These are phyloP conservation scores for Penicillium psychrofluorescens DNA, from an alignment of 495 filamentous ascomycete genomes.

Conservation along the genomic window DNA sequence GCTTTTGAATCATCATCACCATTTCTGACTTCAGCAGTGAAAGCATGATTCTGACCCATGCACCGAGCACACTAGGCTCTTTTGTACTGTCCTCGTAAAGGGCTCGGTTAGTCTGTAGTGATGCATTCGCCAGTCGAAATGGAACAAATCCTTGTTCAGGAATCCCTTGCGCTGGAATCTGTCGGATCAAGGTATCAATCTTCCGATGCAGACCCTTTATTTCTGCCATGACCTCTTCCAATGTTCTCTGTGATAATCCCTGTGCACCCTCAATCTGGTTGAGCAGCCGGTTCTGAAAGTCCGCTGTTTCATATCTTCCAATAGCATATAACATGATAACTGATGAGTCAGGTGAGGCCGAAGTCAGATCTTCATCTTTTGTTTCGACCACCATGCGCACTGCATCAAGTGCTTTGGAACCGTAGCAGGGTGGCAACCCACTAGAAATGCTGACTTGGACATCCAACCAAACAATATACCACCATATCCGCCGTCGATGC, in stretches of 20 bases:
- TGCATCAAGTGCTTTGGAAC: not conserved
- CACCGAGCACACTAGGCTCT: not conserved
- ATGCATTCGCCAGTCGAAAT: not conserved
- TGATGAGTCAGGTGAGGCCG: not conserved
- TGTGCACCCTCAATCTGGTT: not conserved
- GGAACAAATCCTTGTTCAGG: constrained; percentile 1
- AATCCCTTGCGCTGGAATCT: not conserved
- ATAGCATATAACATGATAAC: not conserved
- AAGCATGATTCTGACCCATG: constrained; percentile 1
- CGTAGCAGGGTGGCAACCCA: constrained; percentile 10
- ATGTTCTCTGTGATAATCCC: not conserved
- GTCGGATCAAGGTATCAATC: not conserved
- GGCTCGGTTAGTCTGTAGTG: not conserved
- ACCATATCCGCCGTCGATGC: constrained; percentile 11
- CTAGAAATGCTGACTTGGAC: constrained; percentile 14
- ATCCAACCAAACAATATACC: constrained; percentile 19
- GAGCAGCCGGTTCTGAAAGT: not conserved
- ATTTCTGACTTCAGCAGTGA: not conserved
- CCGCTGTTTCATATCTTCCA: constrained; percentile 3
- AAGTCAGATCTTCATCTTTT: too few species aligned
- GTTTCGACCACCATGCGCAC: not conserved
- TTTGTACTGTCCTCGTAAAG: constrained; percentile 1
- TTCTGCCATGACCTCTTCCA: not conserved
- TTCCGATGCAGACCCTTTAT: not conserved
- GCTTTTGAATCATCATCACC: constrained; percentile 1